Evolutionary conservation across 768 basidiomycete species (phyloP), one percentile per base, ranked within the genome.

Genomic region (Phylloporus sp.): DNA sequence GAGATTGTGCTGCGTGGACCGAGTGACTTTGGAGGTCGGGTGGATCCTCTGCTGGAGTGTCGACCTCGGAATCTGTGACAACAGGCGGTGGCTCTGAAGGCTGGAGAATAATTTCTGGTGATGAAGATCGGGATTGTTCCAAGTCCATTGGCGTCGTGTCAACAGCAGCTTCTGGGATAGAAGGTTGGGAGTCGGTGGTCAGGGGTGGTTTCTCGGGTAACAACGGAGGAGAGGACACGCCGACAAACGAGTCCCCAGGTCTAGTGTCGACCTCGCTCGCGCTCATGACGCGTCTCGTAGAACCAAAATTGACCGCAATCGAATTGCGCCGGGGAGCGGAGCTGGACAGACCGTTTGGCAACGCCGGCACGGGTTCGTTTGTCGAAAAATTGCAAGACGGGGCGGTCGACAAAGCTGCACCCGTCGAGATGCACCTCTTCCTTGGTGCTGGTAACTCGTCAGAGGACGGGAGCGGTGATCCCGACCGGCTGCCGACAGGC

Each of bases 401-500:
- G 8, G 15, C 17, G 8, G 35, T 42, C 13, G 63, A 61, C 21
- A 67, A 29, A 3, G 52, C 36, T 3, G 52, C 24, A 2, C 65
- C 65, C 0, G 65, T 56, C 15, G 64, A 65, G 38, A 67, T 55
- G 35, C 47, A 66, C 44, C 54, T 55, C 52, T 66, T 67, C 42
- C 66, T 52, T 27, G 59, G 59, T 1, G 38, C 39, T 10, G 54
- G 53, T 17, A 52, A 29, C 9, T 61, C 59, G 42, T 53, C 59
- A 0, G 40, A 15, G n/a, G 45, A 24, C 0, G 51, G 43, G 13
- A 31, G 20, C 0, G 62, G 62, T 2, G 62, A 63, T 13, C 48
- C 48, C 20, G 61, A 32, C 22, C 50, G 52, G 49, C 58, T 53
- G 22, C 21, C 39, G 9, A 27, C 17, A 15, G 58, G 56, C 2